These are phyloP conservation scores for Pyrenula aspistea DNA, from an alignment of 495 filamentous ascomycete species.

Conservation along the genomic window DNA sequence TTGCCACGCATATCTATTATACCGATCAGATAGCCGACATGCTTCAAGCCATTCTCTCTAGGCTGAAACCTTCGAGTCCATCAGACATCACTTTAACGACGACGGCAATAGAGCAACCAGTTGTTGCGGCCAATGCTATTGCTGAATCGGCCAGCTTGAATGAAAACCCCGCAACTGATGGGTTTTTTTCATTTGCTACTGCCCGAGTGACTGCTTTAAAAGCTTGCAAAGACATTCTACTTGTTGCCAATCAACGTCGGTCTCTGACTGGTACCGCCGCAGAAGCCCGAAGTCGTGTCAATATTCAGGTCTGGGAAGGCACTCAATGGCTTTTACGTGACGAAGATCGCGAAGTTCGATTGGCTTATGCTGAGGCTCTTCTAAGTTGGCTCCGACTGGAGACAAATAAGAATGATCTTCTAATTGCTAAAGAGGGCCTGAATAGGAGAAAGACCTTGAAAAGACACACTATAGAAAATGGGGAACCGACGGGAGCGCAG, in stretches of 20 bases:
- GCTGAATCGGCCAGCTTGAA: slow-evolving; percentile 26
- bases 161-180: slow-evolving; percentile 37
- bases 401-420: slow-evolving; percentile 55
- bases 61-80: slow-evolving; percentile 51
- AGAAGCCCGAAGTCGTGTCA: slow-evolving; percentile 59
- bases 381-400: slow-evolving; percentile 72
- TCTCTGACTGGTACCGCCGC: slow-evolving; percentile 46
- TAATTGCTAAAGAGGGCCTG: slow-evolving; percentile 42
- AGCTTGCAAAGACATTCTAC: slow-evolving; percentile 66
- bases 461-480: slow-evolving; percentile 7
- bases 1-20: slow-evolving; percentile 92
- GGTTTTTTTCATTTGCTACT: slow-evolving; percentile 60
- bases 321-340: slow-evolving; percentile 83
- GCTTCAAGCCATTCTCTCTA: slow-evolving; percentile 63
- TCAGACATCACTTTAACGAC: slow-evolving; percentile 21
- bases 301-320: slow-evolving; percentile 76
- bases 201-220: slow-evolving; percentile 68
- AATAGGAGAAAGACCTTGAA: slow-evolving; percentile 22
- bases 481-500: slow-evolving; percentile 33
- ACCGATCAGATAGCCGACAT: slow-evolving; percentile 88
- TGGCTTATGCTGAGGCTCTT: slow-evolving; percentile 73
- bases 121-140: slow-evolving; percentile 18
- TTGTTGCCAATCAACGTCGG: slow-evolving; percentile 58
- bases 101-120: slow-evolving; percentile 30
- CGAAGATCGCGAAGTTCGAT: slow-evolving; percentile 58